Evolutionary conservation across 2,329 filamentous ascomycete species (phyloP).

Genomic region (Calonectria crousiana): DNA sequence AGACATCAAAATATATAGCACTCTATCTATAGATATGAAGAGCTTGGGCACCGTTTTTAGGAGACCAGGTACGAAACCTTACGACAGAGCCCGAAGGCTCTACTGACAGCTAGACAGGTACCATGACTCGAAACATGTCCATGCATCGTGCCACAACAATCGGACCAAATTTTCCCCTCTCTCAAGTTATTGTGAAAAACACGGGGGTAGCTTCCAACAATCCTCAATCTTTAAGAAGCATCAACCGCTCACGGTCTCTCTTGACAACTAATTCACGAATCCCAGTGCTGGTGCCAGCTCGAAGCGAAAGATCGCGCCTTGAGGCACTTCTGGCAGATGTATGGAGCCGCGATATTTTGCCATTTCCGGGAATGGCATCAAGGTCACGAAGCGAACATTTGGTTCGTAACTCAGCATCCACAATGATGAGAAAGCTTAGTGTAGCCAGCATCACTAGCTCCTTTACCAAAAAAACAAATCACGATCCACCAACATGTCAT

Average conservation of each 20-base stretch:
- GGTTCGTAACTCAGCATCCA: slow-evolving; percentile 83
- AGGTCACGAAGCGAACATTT: slow-evolving; percentile 76
- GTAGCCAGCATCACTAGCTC: slow-evolving; percentile 82
- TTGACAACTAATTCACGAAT: slow-evolving; percentile 75
- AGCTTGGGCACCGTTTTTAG: slow-evolving; percentile 82
- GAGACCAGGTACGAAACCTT: slow-evolving; percentile 67
- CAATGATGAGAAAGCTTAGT: slow-evolving; percentile 89
- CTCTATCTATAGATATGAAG: slow-evolving; percentile 77
- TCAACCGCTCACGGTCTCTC: slow-evolving; percentile 85
- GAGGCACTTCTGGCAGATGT: slow-evolving; percentile 82
- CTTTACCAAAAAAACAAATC: slow-evolving; percentile 79
- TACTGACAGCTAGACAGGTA: slow-evolving; percentile 56
- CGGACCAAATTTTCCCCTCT: slow-evolving; percentile 74
- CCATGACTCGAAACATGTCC: slow-evolving; percentile 76
- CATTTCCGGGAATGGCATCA: slow-evolving; percentile 84
- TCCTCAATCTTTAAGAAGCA: slow-evolving; percentile 59
- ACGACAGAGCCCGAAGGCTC: neutral
- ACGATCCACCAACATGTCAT: slow-evolving; percentile 50
- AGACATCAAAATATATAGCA: slow-evolving; percentile 67
- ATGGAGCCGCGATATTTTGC: slow-evolving; percentile 85
- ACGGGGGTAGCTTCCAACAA: slow-evolving; percentile 71
- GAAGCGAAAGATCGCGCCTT: slow-evolving; percentile 81
- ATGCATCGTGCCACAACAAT: slow-evolving; percentile 84
- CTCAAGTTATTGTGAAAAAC: slow-evolving; percentile 88
- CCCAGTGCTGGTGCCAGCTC: slow-evolving; percentile 78